Base-by-base conservation (phyloP, 306 rosid species). In the Corylus avellana region DNA sequence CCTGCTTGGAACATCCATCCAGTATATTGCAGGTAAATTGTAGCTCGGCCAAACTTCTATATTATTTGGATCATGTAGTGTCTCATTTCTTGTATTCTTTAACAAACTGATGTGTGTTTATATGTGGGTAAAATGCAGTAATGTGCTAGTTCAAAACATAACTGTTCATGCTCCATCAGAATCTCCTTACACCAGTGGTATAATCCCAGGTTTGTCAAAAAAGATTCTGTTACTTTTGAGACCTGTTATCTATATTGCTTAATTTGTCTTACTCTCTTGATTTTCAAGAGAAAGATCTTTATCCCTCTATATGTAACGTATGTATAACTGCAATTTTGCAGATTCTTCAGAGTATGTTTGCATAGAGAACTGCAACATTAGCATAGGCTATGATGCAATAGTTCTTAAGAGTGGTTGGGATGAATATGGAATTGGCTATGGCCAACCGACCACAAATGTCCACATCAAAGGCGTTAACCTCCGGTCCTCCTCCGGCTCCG, bases 401-500 rank as follows among this genome's bases (percentile, higher is more conserved):
- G 90, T 67, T 13, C 85, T 91, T 14, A 89, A 91, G 85, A 91
- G 96, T 77, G 93, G 96, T 25, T 89, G 93, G 96, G 96, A 91
- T 80, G 85, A 86, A 78, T 91, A 89, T 68, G 96, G 93, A 18
- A 70, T 89, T 32, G 55, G 87, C 37, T 88, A 69, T 63, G 92
- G 87, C 27, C 85, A 82, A 84, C 84, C 92, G 13, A 87, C 90
- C 54, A 74, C 75, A 11, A 83, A 44, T 69, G 87, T 86, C 49
- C 88, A 86, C 80, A 89, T 91, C 50, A 81, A 76, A 29, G 75
- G 57, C 12, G 90, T 91, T 49, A 25, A 80, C 67, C 80, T 86
- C 18, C 86, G 84, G 71, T 89, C 92, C 47, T 78, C 85, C 49
- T 76, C 77, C 1, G 91, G 95, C 49, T 86, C 92, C 0, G 86